A percentile compares a stretch with the other conserved stretches of the same genome.
These are phyloP conservation scores for Aspergillus nomiae DNA, from an alignment of 2,329 filamentous ascomycete genomes.

Conservation along the genomic window DNA sequence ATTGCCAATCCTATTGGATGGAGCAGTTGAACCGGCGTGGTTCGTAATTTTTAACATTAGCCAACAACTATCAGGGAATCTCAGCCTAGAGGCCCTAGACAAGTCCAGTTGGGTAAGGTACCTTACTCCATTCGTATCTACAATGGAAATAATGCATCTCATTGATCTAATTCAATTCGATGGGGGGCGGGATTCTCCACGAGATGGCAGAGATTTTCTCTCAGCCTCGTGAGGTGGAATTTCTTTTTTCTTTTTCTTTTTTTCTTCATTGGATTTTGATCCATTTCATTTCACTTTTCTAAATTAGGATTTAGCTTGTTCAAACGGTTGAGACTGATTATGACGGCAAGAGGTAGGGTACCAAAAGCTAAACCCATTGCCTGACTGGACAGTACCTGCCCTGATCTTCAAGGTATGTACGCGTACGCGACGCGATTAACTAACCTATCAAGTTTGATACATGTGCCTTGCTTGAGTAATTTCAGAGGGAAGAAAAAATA, in stretches of 20 bases:
- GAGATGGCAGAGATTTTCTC: constrained; percentile 6
- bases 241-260: background rate
- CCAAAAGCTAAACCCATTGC: constrained; percentile 1
- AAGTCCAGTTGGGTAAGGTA: background rate
- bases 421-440: constrained; percentile 23
- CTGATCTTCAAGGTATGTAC: constrained; percentile 6
- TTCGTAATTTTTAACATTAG: constrained; percentile 6
- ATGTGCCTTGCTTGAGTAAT: background rate
- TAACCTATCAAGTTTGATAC: background rate
- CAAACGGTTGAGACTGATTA: background rate
- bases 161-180: background rate
- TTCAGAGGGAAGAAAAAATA: background rate
- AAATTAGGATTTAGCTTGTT: background rate
- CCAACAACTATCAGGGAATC: background rate
- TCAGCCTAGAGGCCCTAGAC: background rate
- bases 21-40: constrained; percentile 1
- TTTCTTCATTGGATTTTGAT: background rate
- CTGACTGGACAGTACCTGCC: background rate
- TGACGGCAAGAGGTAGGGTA: background rate
- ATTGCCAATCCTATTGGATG: constrained; percentile 14
- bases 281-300: background rate
- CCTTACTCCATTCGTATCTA: background rate
- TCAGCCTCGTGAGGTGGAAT: constrained; percentile 3
- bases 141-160: background rate
- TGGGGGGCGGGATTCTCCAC: background rate